Evolutionary conservation across 495 filamentous ascomycete species (phyloP).

Genomic region (Margaritispora aquatica): DNA sequence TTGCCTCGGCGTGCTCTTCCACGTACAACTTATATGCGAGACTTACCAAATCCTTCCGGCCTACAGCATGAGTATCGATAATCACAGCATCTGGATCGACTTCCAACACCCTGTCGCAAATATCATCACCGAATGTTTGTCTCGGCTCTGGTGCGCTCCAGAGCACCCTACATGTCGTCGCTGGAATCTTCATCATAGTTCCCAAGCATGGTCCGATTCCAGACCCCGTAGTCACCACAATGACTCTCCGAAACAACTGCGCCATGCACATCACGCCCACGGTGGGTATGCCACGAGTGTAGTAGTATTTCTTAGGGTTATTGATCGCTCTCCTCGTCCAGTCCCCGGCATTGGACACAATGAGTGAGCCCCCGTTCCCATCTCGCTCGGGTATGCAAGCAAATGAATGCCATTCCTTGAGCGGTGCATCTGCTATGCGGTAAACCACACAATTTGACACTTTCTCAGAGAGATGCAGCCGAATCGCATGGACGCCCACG

Average conservation of each 20-base stretch:
- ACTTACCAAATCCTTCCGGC: constrained; percentile 39
- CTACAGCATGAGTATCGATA: constrained; percentile 35
- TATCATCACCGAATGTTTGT: constrained; percentile 38
- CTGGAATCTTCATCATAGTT: constrained; percentile 14
- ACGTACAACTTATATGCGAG: constrained; percentile 48
- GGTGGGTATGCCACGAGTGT: constrained; percentile 40
- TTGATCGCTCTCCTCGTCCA: constrained; percentile 66
- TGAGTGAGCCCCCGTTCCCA: constrained; percentile 49
- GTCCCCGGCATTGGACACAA: constrained; percentile 54
- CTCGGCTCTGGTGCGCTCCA: constrained; percentile 40
- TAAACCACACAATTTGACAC: constrained; percentile 50
- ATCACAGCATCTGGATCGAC: constrained; percentile 37
- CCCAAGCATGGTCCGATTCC: constrained; percentile 51
- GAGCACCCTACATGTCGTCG: constrained; percentile 26
- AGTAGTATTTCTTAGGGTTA: constrained; percentile 53
- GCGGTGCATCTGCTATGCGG: constrained; percentile 47
- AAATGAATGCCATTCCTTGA: constrained; percentile 78
- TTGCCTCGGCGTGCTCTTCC: constrained; percentile 60
- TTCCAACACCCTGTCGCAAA: constrained; percentile 32
- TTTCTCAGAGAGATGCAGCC: constrained; percentile 61
- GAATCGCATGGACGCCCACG: constrained; percentile 57
- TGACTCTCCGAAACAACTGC: constrained; percentile 57
- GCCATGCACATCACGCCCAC: constrained; percentile 70
- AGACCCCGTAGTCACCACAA: constrained; percentile 78
- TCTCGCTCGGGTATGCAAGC: constrained; percentile 59